Evolutionary conservation across 192 early-diverging fungal genomes (phyloP).

Genomic region (Linnemannia schmuckeri): DNA sequence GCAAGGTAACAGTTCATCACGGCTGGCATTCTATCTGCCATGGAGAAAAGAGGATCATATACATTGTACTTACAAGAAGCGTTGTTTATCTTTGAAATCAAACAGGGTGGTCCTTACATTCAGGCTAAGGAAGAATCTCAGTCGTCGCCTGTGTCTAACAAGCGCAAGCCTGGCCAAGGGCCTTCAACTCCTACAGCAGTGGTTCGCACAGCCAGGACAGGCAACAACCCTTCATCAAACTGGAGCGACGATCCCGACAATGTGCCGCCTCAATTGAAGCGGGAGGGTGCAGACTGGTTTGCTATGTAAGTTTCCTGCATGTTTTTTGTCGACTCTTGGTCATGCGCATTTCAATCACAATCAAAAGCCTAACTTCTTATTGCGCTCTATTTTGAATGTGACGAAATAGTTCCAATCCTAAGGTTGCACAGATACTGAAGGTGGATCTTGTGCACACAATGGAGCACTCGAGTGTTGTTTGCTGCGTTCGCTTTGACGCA

Average conservation of each 20-base stretch:
- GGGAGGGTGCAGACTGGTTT: slow-evolving; percentile 90
- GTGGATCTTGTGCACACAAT: slow-evolving; percentile 74
- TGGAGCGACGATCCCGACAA: slow-evolving; percentile 76
- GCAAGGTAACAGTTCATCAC: slow-evolving; percentile 18
- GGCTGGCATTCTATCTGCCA: not conserved
- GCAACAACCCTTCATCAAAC: slow-evolving; percentile 20
- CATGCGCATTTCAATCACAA: not conserved
- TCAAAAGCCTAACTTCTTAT: not conserved
- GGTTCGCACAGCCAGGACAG: slow-evolving; percentile 20
- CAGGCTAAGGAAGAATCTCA: slow-evolving; percentile 37
- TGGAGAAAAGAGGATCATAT: not conserved
- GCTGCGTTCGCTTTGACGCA: slow-evolving; percentile 95
- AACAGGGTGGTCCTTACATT: slow-evolving; percentile 20
- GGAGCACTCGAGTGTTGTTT: slow-evolving; percentile 87
- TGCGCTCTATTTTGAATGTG: not conserved
- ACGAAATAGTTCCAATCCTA: slow-evolving; percentile 70
- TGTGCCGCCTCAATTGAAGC: slow-evolving; percentile 80
- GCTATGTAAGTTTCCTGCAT: slow-evolving; percentile 68
- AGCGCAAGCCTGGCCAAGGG: slow-evolving; percentile 35
- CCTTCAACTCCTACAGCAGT: slow-evolving; percentile 31
- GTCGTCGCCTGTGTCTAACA: slow-evolving; percentile 25
- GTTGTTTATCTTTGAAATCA: not conserved
- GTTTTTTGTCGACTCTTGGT: not conserved
- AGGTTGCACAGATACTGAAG: slow-evolving; percentile 71
- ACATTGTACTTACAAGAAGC: not conserved